A percentile compares a stretch with the other conserved stretches of the same genome.
Evolutionary conservation across 176 grass and related monocot genomes (phyloP).

Genomic region (Cymbopogon citratus): DNA sequence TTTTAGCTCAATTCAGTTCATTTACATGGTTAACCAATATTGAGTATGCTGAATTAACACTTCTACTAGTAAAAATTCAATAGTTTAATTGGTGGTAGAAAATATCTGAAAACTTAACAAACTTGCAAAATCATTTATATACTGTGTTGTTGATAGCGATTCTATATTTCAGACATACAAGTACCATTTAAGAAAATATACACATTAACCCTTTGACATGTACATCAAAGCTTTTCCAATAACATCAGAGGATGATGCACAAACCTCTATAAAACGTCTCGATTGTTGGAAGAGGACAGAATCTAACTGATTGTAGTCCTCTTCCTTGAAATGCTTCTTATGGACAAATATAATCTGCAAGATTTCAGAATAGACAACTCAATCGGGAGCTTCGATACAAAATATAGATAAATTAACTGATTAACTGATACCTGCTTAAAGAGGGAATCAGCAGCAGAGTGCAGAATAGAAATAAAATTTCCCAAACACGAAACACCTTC

Average conservation of each 20-base stretch:
- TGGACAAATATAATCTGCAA: conserved; percentile 80
- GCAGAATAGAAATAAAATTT: conserved; percentile 49
- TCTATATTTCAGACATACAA: background rate
- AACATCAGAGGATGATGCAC: conserved; percentile 11
- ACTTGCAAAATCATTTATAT: background rate
- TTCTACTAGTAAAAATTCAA: background rate
- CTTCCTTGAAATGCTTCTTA: conserved; percentile 63
- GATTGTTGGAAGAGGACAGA: conserved; percentile 45
- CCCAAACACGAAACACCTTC: conserved; percentile 39
- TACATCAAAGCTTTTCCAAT: background rate
- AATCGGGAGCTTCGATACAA: conserved; percentile 6
- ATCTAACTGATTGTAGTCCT: conserved; percentile 46
- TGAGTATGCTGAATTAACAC: background rate
- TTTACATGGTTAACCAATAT: background rate
- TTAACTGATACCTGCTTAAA: conserved; percentile 68
- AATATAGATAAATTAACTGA: conserved; percentile 7
- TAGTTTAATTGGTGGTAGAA: background rate
- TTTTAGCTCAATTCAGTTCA: background rate
- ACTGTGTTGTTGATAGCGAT: background rate
- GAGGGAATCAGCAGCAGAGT: conserved; percentile 62
- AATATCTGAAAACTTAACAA: background rate
- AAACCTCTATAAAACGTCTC: conserved; percentile 46
- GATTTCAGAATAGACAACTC: conserved; percentile 20
- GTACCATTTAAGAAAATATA: background rate
- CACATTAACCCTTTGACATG: background rate